phyloP scores from a whole-genome alignment of 2,329 filamentous ascomycete species.

The Botrytis fabae region DNA sequence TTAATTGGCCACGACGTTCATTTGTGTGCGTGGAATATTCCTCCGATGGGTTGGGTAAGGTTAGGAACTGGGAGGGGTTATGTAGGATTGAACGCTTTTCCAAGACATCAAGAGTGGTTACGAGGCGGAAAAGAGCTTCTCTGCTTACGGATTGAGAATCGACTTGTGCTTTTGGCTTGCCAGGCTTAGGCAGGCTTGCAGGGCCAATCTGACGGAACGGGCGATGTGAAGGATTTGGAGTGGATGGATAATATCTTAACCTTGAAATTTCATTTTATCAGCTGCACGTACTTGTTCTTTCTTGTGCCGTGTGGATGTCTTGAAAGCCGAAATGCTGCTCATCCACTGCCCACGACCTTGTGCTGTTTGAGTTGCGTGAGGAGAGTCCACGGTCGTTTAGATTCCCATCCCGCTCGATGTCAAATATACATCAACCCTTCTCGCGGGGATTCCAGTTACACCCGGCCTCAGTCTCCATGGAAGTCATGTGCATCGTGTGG shows the following conservation, averaged over 20 bases:
- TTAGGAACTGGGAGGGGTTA: not conserved
- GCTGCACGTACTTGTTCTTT: slow-evolving; percentile 12
- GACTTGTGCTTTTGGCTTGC: slow-evolving; percentile 4
- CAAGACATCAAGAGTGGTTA: not conserved
- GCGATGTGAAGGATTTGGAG: not conserved
- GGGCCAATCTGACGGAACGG: not conserved
- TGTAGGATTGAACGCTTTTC: slow-evolving; percentile 1
- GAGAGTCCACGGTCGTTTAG: not conserved
- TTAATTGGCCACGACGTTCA: not conserved
- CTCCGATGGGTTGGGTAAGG: slow-evolving; percentile 15
- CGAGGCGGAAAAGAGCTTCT: not conserved
- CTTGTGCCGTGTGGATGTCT: slow-evolving; percentile 3
- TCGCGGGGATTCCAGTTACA: not conserved
- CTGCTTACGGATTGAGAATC: not conserved
- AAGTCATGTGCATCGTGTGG: not conserved
- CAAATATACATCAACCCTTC: not conserved
- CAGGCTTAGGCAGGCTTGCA: slow-evolving; percentile 1
- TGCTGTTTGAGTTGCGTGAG: not conserved
- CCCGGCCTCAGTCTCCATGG: not conserved
- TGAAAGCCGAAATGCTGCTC: not conserved
- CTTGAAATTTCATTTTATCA: slow-evolving; percentile 22
- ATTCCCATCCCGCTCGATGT: not conserved
- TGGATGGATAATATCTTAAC: slow-evolving; percentile 18
- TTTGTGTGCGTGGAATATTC: not conserved
- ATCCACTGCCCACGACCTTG: not conserved